phyloP scores from a whole-genome alignment of 345 rosid genomes.

The Euclidium syriacum region DNA sequence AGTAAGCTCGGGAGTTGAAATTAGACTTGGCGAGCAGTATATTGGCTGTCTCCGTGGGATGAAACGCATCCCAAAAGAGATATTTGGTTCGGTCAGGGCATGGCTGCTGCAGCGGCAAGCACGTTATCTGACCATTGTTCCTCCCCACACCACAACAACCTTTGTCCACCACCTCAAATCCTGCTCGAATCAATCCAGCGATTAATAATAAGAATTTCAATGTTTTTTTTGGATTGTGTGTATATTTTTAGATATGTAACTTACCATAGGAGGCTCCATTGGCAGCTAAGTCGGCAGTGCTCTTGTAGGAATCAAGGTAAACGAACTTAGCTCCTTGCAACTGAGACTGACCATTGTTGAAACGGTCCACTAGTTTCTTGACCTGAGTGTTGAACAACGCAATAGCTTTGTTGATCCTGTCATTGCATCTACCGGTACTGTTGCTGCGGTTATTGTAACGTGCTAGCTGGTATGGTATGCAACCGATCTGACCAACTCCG shows the following conservation, averaged over 20 bases:
- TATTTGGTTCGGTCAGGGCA: conserved; percentile 62
- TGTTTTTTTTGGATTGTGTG: not conserved
- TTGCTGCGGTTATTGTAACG: conserved; percentile 48
- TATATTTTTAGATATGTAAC: not conserved
- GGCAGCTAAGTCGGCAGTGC: conserved; percentile 44
- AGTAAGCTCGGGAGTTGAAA: conserved; percentile 41
- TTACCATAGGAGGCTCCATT: conserved; percentile 48
- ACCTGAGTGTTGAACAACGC: conserved; percentile 62
- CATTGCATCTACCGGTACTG: conserved; percentile 74
- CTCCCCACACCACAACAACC: conserved; percentile 96
- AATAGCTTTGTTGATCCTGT: conserved; percentile 62
- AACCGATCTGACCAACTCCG: conserved; percentile 75
- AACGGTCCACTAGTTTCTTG: conserved; percentile 42
- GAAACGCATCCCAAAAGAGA: conserved; percentile 93
- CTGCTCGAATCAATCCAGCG: conserved; percentile 23
- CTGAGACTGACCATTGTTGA: conserved; percentile 55
- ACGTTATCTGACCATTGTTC: conserved; percentile 89
- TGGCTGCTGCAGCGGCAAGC: conserved; percentile 71
- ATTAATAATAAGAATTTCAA: not conserved
- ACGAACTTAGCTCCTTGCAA: conserved; percentile 74
- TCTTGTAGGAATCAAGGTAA: conserved; percentile 61
- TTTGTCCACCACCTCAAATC: conserved; percentile 74
- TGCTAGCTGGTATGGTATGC: conserved; percentile 90
- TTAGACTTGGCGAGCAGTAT: conserved; percentile 52
- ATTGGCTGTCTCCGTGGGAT: conserved; percentile 76